Conservation (phyloP, 2,329 filamentous ascomycete genomes). For the Epichloe aotearoae region DNA sequence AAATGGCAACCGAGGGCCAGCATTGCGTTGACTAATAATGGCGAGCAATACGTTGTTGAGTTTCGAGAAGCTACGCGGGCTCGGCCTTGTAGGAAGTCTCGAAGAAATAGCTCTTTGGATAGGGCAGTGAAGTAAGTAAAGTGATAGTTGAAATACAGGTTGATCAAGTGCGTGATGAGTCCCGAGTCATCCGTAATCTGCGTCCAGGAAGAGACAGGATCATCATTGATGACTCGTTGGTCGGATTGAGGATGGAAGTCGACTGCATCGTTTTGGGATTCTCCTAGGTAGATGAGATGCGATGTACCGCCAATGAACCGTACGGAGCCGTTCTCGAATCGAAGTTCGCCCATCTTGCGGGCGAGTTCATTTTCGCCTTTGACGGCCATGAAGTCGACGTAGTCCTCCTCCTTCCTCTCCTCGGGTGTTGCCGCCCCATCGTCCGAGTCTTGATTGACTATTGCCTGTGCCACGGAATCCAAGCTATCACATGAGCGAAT, state of each 20-base stretch:
- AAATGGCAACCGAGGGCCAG: slow-evolving; percentile 89
- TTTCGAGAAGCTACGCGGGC: slow-evolving; percentile 35
- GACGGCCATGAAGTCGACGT: slow-evolving; percentile 25
- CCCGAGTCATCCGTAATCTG: slow-evolving; percentile 67
- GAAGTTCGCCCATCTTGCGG: slow-evolving; percentile 83
- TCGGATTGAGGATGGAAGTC: slow-evolving; percentile 29
- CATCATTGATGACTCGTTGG: slow-evolving; percentile 39
- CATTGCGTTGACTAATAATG: slow-evolving; percentile 86
- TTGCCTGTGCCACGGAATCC: slow-evolving; percentile 40
- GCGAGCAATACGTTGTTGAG: slow-evolving; percentile 65
- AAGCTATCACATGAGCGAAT: slow-evolving; percentile 75
- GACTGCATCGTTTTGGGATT: slow-evolving; percentile 22
- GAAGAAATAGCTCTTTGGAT: slow-evolving; percentile 73
- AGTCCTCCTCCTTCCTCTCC: slow-evolving; percentile 26
- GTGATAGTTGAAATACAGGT: slow-evolving; percentile 98
- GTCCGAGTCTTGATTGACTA: slow-evolving; percentile 29
- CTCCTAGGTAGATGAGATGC: slow-evolving; percentile 71
- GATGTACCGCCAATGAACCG: slow-evolving; percentile 92
- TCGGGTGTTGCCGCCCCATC: slow-evolving; percentile 17
- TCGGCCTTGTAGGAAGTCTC: slow-evolving; percentile 66
- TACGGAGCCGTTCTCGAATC: slow-evolving; percentile 74
- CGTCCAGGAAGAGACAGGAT: slow-evolving; percentile 78
- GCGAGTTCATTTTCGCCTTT: slow-evolving; percentile 68
- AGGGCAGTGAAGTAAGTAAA: slow-evolving; percentile 92
- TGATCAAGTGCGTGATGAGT: slow-evolving; percentile 74